phyloP scores from a whole-genome alignment of 169 alveolate species.

The Hepatocystis sp. region DNA sequence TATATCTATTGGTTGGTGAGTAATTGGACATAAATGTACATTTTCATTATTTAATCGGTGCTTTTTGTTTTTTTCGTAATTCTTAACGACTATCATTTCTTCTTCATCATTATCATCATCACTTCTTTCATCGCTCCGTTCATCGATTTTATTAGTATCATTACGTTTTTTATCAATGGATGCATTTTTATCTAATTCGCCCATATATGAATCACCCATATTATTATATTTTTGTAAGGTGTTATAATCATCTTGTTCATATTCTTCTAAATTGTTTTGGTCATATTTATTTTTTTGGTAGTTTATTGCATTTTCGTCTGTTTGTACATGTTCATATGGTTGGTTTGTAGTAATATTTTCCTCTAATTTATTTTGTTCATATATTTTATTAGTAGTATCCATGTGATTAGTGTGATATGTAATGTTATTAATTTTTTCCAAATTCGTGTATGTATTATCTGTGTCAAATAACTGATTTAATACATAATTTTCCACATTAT shows the following conservation, averaged over 20 bases:
- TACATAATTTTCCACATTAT: slow-evolving; percentile 73
- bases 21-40: slow-evolving; percentile 96
- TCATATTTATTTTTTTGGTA: too few relatives aligned
- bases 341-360: too few relatives aligned
- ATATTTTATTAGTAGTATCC: too few relatives aligned
- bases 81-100: slow-evolving; percentile 86
- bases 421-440: slow-evolving; percentile 76
- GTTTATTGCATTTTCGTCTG: too few relatives aligned
- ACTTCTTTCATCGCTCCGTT: neutral
- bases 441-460: slow-evolving; percentile 78
- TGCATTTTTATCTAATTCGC: slow-evolving; percentile 35
- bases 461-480: slow-evolving; percentile 58
- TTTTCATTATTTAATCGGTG: slow-evolving; percentile 76
- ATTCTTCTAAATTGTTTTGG: too few relatives aligned
- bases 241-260: too few relatives aligned
- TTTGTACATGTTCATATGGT: too few relatives aligned
- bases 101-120: slow-evolving; percentile 80
- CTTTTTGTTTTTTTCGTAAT: slow-evolving; percentile 85
- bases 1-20: slow-evolving; percentile 94
- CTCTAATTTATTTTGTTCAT: too few relatives aligned
- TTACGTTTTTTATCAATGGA: slow-evolving; percentile 70
- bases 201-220: too few relatives aligned
- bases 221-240: too few relatives aligned
- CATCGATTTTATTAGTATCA: slow-evolving; percentile 8
- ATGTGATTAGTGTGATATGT: slow-evolving; percentile 79